A percentile compares a stretch with the other conserved stretches of the same genome.
Evolutionary conservation across 352 stramenopile genomes (phyloP).

Genomic region (Phytophthora constricta): DNA sequence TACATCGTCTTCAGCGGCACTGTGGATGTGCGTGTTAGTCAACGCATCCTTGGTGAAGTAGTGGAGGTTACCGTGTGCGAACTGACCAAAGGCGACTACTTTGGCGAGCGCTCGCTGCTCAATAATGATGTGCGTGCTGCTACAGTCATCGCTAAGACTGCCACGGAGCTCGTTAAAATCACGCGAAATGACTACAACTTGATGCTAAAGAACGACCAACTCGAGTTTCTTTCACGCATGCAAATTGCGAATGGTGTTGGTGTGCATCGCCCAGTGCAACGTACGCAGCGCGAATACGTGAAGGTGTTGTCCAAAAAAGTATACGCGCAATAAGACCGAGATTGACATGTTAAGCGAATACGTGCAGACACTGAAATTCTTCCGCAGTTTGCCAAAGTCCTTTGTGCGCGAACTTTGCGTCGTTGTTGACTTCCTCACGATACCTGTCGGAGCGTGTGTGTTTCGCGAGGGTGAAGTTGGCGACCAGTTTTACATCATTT

Average conservation of each 20-base stretch:
- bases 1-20: constrained; percentile 73
- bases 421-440: constrained; percentile 62
- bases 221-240: constrained; percentile 71
- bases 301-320: constrained; percentile 63
- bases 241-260: constrained; percentile 54
- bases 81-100: constrained; percentile 72
- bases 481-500: constrained; percentile 82
- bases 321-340: constrained; percentile 52
- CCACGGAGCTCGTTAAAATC: constrained; percentile 68
- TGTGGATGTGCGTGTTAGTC: constrained; percentile 67
- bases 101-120: constrained; percentile 71
- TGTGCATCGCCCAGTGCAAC: constrained; percentile 21
- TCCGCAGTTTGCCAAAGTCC: constrained; percentile 60
- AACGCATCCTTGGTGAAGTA: constrained; percentile 63
- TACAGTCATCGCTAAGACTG: constrained; percentile 64
- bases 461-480: constrained; percentile 77
- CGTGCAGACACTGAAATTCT: constrained; percentile 81
- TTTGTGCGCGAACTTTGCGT: constrained; percentile 75
- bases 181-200: constrained; percentile 74
- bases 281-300: constrained; percentile 61
- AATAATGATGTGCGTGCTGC: constrained; percentile 66
- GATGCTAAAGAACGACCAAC: constrained; percentile 76
- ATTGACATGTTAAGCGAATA: constrained; percentile 74
- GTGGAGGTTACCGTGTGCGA: constrained; percentile 77
- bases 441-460: constrained; percentile 49